These are phyloP conservation scores for Colletotrichum salicis DNA, from an alignment of 2,329 filamentous ascomycete species.

Conservation along the genomic window DNA sequence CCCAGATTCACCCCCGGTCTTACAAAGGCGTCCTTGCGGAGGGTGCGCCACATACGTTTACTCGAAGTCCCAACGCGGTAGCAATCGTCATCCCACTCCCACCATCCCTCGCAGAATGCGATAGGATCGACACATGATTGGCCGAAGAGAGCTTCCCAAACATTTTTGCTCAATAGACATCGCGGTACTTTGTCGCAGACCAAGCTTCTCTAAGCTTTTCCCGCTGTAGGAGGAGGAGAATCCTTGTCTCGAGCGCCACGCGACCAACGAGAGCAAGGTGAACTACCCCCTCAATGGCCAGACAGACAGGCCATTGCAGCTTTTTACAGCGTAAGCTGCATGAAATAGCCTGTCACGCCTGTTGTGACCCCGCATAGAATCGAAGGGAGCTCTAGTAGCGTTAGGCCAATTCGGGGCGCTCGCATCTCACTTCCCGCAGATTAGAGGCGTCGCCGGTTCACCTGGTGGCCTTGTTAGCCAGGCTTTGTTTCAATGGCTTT, in stretches of 20 bases:
- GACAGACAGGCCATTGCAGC: conserved; percentile 8
- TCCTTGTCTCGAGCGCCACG: neutral
- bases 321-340: conserved; percentile 20
- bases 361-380: conserved; percentile 14
- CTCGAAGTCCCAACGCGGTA: conserved; percentile 1
- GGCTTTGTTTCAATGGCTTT: neutral
- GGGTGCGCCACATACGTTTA: conserved; percentile 14
- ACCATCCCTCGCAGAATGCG: neutral
- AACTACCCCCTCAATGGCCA: conserved; percentile 2
- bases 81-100: conserved; percentile 13
- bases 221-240: neutral
- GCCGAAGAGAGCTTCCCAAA: neutral
- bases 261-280: conserved; percentile 5
- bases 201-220: conserved; percentile 27
- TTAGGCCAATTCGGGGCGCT: neutral
- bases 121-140: neutral
- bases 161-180: neutral
- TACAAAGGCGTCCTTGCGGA: neutral
- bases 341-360: neutral
- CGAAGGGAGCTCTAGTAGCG: neutral
- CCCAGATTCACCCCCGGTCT: neutral
- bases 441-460: neutral
- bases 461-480: neutral
- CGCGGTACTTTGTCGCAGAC: neutral
- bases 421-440: conserved; percentile 1